Base-by-base conservation (phyloP, 1,284 basidiomycete genomes). In the Pseudozyma sp. region DNA sequence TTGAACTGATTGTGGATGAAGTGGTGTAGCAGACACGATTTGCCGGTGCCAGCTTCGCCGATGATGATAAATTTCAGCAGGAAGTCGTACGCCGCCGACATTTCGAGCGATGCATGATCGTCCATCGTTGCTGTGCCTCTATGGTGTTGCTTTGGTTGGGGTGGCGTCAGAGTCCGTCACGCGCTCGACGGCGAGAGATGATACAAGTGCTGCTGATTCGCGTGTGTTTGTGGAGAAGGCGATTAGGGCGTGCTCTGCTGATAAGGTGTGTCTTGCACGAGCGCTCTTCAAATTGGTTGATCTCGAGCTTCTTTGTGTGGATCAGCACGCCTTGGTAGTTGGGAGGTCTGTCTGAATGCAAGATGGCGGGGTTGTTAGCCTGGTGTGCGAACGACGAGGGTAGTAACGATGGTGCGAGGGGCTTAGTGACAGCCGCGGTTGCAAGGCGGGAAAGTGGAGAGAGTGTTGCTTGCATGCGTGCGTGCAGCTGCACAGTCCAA, bases 1-100 rank as follows among this genome's bases (percentile, higher is more conserved):
- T 96, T 97, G 89, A 96, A 97, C 55, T 90, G 89, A 84, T 96
- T 94, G 85, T 97, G 92, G 66, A 94, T 93, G 85, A 97, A 97
- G 75, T 97, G 94, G 85, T 97, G 94, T 53, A 98, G 87, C 42
- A 98, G 86, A 85, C 95, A 98, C 19, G 94, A 95, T 88, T 99
- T 99, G 48, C 96, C 96, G 4, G 94, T 93, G 68, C 94, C 95
- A 13, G 95, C 92, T 87, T 97, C 95, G 75, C 94, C 94, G 79
- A 98, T 94, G 77, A 98, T 90, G 83, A 98, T 97, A 86, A 94
- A 94, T 87, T 97, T 98, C 90, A 97, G 92, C 74, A 98, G 88
- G 85, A 96, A 97, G 87, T 97, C 95, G 49, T 75, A 75, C 5
- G 72, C 72, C 29, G 68, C 72, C 44, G 72, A 75, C 72, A 75